phyloP scores from a whole-genome alignment of 2,329 filamentous ascomycete genomes.

The Fusarium palustre region DNA sequence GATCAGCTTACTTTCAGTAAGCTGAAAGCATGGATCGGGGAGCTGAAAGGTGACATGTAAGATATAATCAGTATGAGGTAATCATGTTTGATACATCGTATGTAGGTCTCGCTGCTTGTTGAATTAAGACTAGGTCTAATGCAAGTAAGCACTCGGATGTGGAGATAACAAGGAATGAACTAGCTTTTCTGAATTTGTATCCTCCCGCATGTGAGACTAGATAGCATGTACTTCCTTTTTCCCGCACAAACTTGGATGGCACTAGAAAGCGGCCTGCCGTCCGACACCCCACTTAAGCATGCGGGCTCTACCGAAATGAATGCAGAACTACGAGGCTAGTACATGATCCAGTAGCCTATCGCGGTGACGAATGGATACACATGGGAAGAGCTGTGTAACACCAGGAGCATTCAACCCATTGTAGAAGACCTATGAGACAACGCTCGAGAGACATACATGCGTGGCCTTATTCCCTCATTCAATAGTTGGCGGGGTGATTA shows the following conservation, averaged over 20 bases:
- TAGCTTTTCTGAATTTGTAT: neutral
- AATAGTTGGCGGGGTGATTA: neutral
- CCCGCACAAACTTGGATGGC: neutral
- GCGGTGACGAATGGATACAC: neutral
- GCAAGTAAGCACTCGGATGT: neutral
- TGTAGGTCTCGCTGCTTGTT: neutral
- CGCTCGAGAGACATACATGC: neutral
- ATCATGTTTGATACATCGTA: no score
- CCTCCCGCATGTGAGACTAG: neutral
- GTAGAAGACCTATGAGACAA: neutral
- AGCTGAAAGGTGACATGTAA: neutral
- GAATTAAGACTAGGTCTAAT: neutral
- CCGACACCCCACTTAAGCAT: neutral
- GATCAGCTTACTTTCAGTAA: neutral
- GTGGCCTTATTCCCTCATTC: neutral
- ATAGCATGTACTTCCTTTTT: neutral
- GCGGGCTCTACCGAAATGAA: neutral
- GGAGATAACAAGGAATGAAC: neutral
- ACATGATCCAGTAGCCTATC: neutral
- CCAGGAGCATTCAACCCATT: neutral
- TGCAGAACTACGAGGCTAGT: neutral
- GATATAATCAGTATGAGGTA: neutral
- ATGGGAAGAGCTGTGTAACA: neutral
- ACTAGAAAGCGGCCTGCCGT: neutral
- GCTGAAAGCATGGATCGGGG: neutral